A percentile compares a stretch with the other conserved stretches of the same genome.
Conservation (phyloP, 768 basidiomycete species). For the Pleurotus cornucopiae region DNA sequence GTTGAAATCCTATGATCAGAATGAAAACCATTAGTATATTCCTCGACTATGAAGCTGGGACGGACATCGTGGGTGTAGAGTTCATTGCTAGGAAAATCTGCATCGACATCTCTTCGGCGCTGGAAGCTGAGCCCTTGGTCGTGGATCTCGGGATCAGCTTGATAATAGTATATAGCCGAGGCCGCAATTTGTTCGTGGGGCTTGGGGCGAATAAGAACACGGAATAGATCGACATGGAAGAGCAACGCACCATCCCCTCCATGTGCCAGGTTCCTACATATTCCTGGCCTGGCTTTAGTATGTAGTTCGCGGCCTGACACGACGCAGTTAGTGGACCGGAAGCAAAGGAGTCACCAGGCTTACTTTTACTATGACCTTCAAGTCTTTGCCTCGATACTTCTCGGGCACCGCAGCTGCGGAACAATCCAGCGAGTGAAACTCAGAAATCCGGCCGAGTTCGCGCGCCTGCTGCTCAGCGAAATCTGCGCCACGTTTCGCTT, state of each 20-base stretch:
- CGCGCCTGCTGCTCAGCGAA: not conserved
- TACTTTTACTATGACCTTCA: not conserved
- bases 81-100: not conserved
- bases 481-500: not conserved
- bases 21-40: not conserved
- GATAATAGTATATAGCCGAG: constrained; percentile 15
- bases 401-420: not conserved
- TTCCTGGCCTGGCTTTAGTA: constrained; percentile 10
- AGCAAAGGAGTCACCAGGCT: not conserved
- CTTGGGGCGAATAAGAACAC: not conserved
- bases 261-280: constrained; percentile 16
- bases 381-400: not conserved
- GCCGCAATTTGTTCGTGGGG: constrained; percentile 14
- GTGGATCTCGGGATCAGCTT: constrained; percentile 7
- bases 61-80: not conserved
- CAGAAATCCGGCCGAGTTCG: no score
- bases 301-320: constrained; percentile 13
- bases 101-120: not conserved
- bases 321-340: not conserved
- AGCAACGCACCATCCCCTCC: constrained; percentile 12
- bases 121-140: constrained; percentile 12
- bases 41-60: not conserved
- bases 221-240: no score
- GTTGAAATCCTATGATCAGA: not conserved
- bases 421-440: not conserved